These are phyloP conservation scores for Talaromyces sp. DNA, from an alignment of 2,329 filamentous ascomycete species.

Conservation along the genomic window DNA sequence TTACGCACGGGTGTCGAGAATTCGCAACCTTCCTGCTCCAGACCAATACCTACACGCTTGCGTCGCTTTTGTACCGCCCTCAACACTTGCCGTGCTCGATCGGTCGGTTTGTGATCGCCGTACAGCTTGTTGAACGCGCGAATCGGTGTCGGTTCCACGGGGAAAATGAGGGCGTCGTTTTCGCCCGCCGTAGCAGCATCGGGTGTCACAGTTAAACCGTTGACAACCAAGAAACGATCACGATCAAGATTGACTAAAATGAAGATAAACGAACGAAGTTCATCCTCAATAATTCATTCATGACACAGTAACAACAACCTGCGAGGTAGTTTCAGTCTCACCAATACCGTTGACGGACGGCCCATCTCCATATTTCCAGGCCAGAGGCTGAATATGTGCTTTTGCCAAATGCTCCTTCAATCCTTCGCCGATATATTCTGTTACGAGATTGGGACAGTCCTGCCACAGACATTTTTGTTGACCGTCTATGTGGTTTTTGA, in stretches of 20 bases:
- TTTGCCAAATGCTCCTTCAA: constrained; percentile 53
- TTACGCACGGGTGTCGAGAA: constrained; percentile 52
- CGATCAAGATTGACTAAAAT: constrained; percentile 32
- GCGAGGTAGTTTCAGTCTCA: constrained; percentile 40
- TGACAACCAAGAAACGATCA: constrained; percentile 50
- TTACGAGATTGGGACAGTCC: constrained; percentile 19
- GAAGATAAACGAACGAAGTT: background rate
- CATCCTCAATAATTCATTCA: constrained; percentile 18
- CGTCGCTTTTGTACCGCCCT: constrained; percentile 50
- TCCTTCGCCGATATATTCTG: constrained; percentile 27
- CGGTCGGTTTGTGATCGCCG: constrained; percentile 40
- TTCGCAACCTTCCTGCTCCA: constrained; percentile 52
- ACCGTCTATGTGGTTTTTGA: constrained; percentile 50
- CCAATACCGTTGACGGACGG: constrained; percentile 53
- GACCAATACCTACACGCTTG: constrained; percentile 49
- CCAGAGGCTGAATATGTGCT: constrained; percentile 51
- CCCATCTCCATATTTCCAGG: constrained; percentile 59
- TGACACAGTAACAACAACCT: constrained; percentile 24
- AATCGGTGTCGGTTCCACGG: constrained; percentile 33
- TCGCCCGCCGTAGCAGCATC: constrained; percentile 29
- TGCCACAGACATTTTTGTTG: constrained; percentile 27
- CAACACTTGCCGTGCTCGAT: constrained; percentile 46
- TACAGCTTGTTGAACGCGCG: constrained; percentile 43
- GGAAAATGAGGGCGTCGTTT: constrained; percentile 36
- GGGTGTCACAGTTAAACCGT: constrained; percentile 49